Percentiles rank a stretch among this genome's conserved stretches.
phyloP scores from a whole-genome alignment of 1,284 basidiomycete genomes.

The Microbotryomycetes sp. region DNA sequence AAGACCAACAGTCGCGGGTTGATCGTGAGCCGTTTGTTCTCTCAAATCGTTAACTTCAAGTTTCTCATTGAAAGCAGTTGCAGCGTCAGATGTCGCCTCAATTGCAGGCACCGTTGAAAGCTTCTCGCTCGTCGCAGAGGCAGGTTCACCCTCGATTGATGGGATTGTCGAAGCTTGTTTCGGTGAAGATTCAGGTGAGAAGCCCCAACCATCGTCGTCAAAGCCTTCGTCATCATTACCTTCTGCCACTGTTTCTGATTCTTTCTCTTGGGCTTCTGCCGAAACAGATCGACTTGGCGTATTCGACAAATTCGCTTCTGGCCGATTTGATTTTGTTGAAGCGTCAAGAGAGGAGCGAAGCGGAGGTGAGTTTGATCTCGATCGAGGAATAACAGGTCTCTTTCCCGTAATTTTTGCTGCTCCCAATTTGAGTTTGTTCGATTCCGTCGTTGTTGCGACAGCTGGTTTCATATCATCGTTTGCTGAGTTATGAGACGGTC shows the following conservation, averaged over 20 bases:
- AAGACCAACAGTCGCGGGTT: too few relatives aligned
- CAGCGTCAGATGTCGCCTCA: too few relatives aligned
- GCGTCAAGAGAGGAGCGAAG: not conserved
- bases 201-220: constrained; percentile 4
- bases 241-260: not conserved
- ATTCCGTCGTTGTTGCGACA: not conserved
- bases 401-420: not conserved
- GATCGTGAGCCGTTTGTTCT: too few relatives aligned
- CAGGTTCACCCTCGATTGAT: too few relatives aligned
- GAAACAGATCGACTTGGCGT: not conserved
- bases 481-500: not conserved
- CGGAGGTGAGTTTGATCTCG: too few relatives aligned
- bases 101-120: too few relatives aligned
- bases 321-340: too few relatives aligned
- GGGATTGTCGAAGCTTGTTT: not conserved
- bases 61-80: too few relatives aligned
- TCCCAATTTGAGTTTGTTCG: not conserved
- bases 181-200: not conserved
- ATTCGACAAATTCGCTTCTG: too few relatives aligned
- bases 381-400: not conserved
- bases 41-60: too few relatives aligned
- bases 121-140: too few relatives aligned
- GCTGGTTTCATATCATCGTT: not conserved
- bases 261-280: not conserved
- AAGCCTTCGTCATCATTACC: not conserved